Evolutionary conservation across 2,329 filamentous ascomycete species (phyloP).

Genomic region (Bipolaris victoriae): DNA sequence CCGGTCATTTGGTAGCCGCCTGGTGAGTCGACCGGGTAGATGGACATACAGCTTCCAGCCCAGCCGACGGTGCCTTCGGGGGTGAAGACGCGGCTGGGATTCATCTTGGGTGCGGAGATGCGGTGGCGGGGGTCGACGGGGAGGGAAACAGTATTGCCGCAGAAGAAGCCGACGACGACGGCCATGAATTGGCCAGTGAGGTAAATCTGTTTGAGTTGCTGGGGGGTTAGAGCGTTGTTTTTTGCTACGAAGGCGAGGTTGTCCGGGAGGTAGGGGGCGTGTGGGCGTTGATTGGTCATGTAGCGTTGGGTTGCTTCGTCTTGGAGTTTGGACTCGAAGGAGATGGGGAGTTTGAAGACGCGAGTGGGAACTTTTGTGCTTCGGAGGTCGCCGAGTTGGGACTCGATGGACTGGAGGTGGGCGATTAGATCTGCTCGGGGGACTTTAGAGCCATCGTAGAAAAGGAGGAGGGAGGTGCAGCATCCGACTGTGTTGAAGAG

Average conservation of each 20-base stretch:
- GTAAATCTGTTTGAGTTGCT: slow-evolving; percentile 59
- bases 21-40: slow-evolving; percentile 64
- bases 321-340: slow-evolving; percentile 52
- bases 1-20: slow-evolving; percentile 64
- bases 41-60: slow-evolving; percentile 61
- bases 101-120: slow-evolving; percentile 62
- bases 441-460: slow-evolving; percentile 50
- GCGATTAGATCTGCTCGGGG: slow-evolving; percentile 45
- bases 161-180: slow-evolving; percentile 63
- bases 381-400: slow-evolving; percentile 51
- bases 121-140: slow-evolving; percentile 62
- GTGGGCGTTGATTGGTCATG: slow-evolving; percentile 65
- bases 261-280: slow-evolving; percentile 67
- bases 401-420: slow-evolving; percentile 50
- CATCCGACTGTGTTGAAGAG: slow-evolving; percentile 61
- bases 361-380: slow-evolving; percentile 52
- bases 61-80: slow-evolving; percentile 63
- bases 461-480: slow-evolving; percentile 52
- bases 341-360: slow-evolving; percentile 52
- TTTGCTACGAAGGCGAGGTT: slow-evolving; percentile 65
- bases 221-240: slow-evolving; percentile 60
- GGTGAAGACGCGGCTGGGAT: slow-evolving; percentile 63
- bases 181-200: slow-evolving; percentile 59
- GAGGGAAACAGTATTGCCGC: slow-evolving; percentile 59
- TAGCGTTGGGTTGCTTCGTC: slow-evolving; percentile 65